Evolutionary conservation across 441 rosid genomes (phyloP), one percentile per base, ranked within the genome.

Genomic region (Syzygium syzygioides): DNA sequence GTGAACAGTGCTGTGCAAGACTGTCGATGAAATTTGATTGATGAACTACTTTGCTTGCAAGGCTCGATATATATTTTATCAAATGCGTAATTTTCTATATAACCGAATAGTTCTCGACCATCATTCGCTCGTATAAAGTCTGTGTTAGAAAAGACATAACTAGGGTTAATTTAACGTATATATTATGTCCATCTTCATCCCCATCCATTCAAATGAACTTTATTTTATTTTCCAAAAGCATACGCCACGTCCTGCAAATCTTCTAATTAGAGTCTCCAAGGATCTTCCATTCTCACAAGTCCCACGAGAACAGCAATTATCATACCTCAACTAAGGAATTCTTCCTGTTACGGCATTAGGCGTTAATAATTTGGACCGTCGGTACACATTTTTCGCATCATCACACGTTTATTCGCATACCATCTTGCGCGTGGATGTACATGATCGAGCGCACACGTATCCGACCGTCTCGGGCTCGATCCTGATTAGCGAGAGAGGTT

Each of bases 11-110:
- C 90, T 87, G 87, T 88, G 91, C 90, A 53, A 32, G 88, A 88
- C 71, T 83, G 50, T 79, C 71, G 48, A 18, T 57, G 19, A 53
- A 34, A 55, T 71, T 86, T 71, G 59, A 87, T 85, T 86, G 86
- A 86, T 90, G 88, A 85, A 84, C 91, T 91, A 53, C 94, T 90
- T 91, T 90, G 90, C 93, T 94, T 91, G 91, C 90, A 89, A 91
- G 93, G 41, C 86, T 92, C 56, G 62, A 41, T 86, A 50, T 87
- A 80, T 68, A 23, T 41, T 76, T 76, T 37, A 76, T 76, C 83
- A 23, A 41, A 6, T 41, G n/a, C 6, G 17, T 76, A 37, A 71
- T 71, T 12, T 71, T 37, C 83, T 23, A 37, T 25, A 20, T 37
- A 37, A 37, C 25, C n/a, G n/a, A 71, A 37, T 45, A 23, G 83